Evolutionary conservation across 2,329 filamentous ascomycete species (phyloP).

Genomic region (Rutstroemia sp.): DNA sequence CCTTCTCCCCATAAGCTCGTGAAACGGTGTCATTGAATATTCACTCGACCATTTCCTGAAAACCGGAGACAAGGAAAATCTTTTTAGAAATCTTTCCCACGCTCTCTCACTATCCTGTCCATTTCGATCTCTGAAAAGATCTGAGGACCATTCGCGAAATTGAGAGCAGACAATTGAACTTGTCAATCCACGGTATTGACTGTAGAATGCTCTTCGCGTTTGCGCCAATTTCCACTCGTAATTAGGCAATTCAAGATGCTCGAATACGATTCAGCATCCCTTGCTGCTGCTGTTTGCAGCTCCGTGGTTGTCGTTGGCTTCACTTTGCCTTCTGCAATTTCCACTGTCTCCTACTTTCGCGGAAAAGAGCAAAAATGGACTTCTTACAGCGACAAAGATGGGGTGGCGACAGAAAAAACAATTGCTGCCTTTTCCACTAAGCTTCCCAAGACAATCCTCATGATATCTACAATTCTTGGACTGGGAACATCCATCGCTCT

Average conservation of each 20-base stretch:
- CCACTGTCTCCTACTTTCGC: slow-evolving; percentile 31
- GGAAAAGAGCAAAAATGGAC: slow-evolving; percentile 29
- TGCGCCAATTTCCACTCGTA: neutral
- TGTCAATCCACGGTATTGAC: neutral
- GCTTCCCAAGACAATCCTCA: slow-evolving; percentile 46
- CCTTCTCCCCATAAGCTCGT: no score
- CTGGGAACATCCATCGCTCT: slow-evolving; percentile 48
- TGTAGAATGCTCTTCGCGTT: neutral
- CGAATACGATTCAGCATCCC: slow-evolving; percentile 43
- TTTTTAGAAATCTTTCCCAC: no score
- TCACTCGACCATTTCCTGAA: no score
- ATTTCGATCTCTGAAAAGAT: no score
- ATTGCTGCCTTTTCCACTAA: slow-evolving; percentile 54
- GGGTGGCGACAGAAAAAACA: slow-evolving; percentile 57
- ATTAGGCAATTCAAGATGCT: slow-evolving; percentile 33
- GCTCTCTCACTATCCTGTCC: no score
- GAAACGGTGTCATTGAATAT: no score
- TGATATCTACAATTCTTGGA: slow-evolving; percentile 47
- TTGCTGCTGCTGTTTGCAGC: slow-evolving; percentile 22
- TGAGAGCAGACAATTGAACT: neutral
- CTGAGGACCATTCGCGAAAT: neutral
- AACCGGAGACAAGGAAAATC: no score
- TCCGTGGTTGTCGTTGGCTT: slow-evolving; percentile 32
- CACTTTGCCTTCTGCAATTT: slow-evolving; percentile 33
- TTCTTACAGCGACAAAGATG: slow-evolving; percentile 63